These are phyloP conservation scores for Jatropha podagrica DNA, from an alignment of 441 rosid genomes.

Conservation along the genomic window DNA sequence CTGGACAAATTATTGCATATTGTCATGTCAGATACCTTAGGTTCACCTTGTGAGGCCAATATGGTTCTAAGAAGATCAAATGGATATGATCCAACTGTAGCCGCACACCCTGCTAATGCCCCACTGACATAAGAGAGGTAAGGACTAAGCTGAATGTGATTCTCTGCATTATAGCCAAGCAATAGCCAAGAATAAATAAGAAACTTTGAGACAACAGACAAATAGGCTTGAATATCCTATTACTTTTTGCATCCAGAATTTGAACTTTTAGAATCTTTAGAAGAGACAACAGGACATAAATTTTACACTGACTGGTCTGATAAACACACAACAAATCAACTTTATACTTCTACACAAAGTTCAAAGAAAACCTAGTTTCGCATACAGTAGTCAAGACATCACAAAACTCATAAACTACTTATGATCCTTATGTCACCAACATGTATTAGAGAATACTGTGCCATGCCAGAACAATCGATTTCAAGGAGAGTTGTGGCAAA, in stretches of 20 bases:
- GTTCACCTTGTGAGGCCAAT: constrained; percentile 96
- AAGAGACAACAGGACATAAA: neutral
- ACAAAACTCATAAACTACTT: neutral
- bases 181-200: constrained; percentile 4
- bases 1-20: neutral
- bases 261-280: neutral
- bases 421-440: neutral
- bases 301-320: neutral
- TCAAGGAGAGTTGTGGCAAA: no score
- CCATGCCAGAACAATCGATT: neutral
- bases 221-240: neutral
- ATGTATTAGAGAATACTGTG: neutral
- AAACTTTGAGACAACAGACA: neutral
- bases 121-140: constrained; percentile 87
- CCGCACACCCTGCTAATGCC: constrained; percentile 92
- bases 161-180: constrained; percentile 53
- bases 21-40: constrained; percentile 56
- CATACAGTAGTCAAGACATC: neutral
- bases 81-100: constrained; percentile 95
- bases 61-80: constrained; percentile 93
- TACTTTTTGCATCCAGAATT: neutral
- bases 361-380: neutral
- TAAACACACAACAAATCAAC: neutral
- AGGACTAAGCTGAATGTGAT: constrained; percentile 81
- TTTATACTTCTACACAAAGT: neutral